phyloP scores from a whole-genome alignment of 257 asterid genomes.

The Linaria vulgaris region DNA sequence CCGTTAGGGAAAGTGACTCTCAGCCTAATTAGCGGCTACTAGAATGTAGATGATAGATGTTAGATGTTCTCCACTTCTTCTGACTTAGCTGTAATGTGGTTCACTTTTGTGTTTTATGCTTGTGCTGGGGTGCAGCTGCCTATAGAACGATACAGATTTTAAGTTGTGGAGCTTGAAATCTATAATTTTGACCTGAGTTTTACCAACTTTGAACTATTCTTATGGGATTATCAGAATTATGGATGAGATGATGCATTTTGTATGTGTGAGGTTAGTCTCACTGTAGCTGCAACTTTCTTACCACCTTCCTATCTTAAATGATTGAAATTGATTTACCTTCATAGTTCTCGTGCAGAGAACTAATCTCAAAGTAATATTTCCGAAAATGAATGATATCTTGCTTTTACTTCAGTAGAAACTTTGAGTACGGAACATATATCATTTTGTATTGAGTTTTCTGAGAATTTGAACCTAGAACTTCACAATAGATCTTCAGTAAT shows the following conservation, averaged over 20 bases:
- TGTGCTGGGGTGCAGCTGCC: background rate
- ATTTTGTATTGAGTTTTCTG: no score
- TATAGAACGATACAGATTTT: background rate
- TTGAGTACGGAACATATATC: no score
- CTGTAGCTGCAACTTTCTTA: no score
- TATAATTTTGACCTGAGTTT: slow-evolving; percentile 8
- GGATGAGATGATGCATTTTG: background rate
- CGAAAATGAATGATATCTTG: no score
- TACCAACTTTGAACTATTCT: background rate
- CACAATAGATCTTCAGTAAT: no score
- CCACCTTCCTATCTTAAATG: no score
- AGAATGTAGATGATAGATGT: background rate
- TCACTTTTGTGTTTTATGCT: background rate
- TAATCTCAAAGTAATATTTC: no score
- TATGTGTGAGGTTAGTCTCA: background rate
- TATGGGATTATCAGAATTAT: background rate
- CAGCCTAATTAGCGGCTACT: slow-evolving; percentile 2
- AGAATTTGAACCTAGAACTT: no score
- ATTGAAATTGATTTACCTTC: no score
- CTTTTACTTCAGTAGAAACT: no score
- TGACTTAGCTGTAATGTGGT: slow-evolving; percentile 5
- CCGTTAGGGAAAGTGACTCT: background rate
- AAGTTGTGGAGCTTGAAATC: slow-evolving; percentile 14
- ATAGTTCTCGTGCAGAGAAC: no score
- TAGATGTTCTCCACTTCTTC: background rate